Base-by-base conservation (phyloP, 176 grass and related monocot genomes). In the Hyparrhenia diplandra region DNA sequence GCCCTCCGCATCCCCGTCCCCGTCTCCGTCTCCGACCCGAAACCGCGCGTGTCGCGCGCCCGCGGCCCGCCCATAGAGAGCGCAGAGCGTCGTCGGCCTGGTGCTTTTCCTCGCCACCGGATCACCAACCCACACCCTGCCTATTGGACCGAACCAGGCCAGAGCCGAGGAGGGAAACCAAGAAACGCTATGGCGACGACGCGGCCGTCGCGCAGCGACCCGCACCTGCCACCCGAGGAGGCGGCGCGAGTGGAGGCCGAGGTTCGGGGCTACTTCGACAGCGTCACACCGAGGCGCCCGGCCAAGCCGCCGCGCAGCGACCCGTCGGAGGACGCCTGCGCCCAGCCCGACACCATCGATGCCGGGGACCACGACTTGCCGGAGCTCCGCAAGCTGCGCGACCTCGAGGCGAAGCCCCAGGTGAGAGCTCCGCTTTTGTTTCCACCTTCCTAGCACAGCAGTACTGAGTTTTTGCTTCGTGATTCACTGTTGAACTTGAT, bases 261-360 rank as follows among this genome's bases (percentile, higher is more conserved):
- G 71, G 86, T 82, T 75, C 80, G 92, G 71, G 82, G 79, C 24
- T 93, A 95, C 80, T 95, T 95, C 87, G 84, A 94, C 51, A 92
- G 72, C 64, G 42, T 89, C 31, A 63, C 88, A 59, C 95, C 86
- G 21, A 92, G 64, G 80, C 92, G 92, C 75, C 86, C 78, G 18
- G 58, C 79, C 61, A 98, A 98, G 75, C 92, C 92, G 51, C 58
- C 83, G 42, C 83, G 95, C 36, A 97, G 95, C 88, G 92, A 94
- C 10, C 89, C 89, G 45, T 87, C 62, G 63, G 78, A 75, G 63
- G 73, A 64, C 29, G 58, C 14, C 55, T n/a, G 2, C 10, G 79
- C 67, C 21, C 77, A 28, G 24, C 24, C 31, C 12, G 28, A 20
- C 4, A 3, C 6, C 3, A 45, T 24, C 8, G 77, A 31, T 28